Conservation (phyloP, 1,284 basidiomycete genomes). For the Bondarzewia mesenterica region DNA sequence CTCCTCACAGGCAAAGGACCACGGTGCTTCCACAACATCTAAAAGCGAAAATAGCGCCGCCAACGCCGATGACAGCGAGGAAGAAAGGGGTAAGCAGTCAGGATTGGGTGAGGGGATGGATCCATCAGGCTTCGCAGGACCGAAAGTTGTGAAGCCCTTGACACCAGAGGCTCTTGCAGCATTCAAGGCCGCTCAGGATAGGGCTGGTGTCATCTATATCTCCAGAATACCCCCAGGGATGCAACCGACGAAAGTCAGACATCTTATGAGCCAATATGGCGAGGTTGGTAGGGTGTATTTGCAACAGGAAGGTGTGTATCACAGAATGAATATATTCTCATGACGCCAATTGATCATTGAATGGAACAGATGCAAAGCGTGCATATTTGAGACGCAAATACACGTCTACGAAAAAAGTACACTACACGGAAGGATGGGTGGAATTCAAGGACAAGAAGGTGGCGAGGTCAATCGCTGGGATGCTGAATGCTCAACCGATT, state of each 20-base stretch:
- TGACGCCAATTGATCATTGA: not conserved
- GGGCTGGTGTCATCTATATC: slow-evolving; percentile 87
- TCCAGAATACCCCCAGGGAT: slow-evolving; percentile 98
- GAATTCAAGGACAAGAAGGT: slow-evolving; percentile 94
- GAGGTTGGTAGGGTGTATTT: slow-evolving; percentile 83
- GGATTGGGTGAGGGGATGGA: slow-evolving; percentile 39
- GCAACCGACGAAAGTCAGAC: slow-evolving; percentile 93
- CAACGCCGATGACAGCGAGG: slow-evolving; percentile 1
- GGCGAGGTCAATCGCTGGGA: slow-evolving; percentile 84
- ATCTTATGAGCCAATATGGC: slow-evolving; percentile 82
- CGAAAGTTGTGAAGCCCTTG: slow-evolving; percentile 60
- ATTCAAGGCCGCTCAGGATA: slow-evolving; percentile 61
- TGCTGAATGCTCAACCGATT: slow-evolving; percentile 95
- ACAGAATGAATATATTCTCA: not conserved
- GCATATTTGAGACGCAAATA: slow-evolving; percentile 73
- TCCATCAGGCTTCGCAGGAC: slow-evolving; percentile 48
- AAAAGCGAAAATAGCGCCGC: not conserved
- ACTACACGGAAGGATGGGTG: slow-evolving; percentile 97
- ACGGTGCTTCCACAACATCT: not conserved
- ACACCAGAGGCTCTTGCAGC: slow-evolving; percentile 63
- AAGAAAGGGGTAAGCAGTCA: slow-evolving; percentile 10
- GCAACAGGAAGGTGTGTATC: slow-evolving; percentile 67
- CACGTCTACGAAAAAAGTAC: slow-evolving; percentile 73
- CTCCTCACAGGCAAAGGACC: no score
- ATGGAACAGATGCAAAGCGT: slow-evolving; percentile 59